phyloP scores from a whole-genome alignment of 768 basidiomycete genomes.

The Saitozyma sp. region DNA sequence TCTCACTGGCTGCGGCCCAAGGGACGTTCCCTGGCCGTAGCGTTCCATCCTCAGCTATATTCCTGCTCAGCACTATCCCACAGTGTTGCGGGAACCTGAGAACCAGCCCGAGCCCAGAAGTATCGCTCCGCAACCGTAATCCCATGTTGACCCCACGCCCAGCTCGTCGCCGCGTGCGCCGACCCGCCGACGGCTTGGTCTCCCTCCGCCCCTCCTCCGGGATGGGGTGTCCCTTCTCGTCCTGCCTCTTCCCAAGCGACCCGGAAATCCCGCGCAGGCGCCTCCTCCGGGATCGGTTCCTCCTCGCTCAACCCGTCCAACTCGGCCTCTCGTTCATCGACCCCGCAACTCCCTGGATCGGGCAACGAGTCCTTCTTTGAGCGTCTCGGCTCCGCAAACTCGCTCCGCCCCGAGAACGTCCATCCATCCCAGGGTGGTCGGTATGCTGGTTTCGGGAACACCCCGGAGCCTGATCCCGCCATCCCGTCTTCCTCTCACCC shows the following conservation, averaged over 20 bases:
- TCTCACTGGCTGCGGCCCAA: no score
- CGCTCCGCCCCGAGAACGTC: constrained; percentile 69
- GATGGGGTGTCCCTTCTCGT: constrained; percentile 59
- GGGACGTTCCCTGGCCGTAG: no score
- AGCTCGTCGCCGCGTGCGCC: constrained; percentile 76
- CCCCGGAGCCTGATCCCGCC: constrained; percentile 62
- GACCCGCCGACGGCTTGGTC: constrained; percentile 71
- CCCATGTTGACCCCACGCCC: constrained; percentile 3
- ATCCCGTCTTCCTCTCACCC: constrained; percentile 60
- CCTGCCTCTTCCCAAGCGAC: constrained; percentile 78
- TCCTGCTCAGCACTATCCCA: no score
- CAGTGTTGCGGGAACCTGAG: no score
- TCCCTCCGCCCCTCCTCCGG: constrained; percentile 68
- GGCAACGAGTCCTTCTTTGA: constrained; percentile 86
- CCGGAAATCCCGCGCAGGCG: constrained; percentile 73
- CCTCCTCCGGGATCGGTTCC: constrained; percentile 54
- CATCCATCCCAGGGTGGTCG: constrained; percentile 89
- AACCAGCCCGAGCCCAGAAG: no score
- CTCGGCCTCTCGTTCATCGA: constrained; percentile 56
- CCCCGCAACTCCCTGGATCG: constrained; percentile 57
- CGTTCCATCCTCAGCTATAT: no score
- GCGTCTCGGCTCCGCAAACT: constrained; percentile 78
- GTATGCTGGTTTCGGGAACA: constrained; percentile 89
- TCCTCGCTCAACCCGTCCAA: constrained; percentile 57
- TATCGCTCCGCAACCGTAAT: background rate